Base-by-base conservation (phyloP, 257 asterid genomes). In the Oldenlandia corymbosa region DNA sequence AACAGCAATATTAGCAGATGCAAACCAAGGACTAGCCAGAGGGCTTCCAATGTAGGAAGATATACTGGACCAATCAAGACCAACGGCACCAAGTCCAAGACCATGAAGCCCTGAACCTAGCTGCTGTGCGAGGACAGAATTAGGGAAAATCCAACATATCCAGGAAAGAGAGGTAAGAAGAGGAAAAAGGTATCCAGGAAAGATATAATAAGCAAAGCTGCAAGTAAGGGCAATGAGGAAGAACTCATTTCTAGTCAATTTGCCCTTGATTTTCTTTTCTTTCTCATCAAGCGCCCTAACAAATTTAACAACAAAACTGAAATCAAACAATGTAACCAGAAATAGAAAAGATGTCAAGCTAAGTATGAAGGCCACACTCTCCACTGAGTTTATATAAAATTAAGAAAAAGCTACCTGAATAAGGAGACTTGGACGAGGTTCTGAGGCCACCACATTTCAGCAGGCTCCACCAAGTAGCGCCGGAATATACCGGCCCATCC, bases 381-480 rank as follows among this genome's bases (percentile, higher is more conserved):
- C 39, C 39, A 16, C 18, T 7, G n/a, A n/a, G n/a, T n/a, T n/a
- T n/a, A n/a, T n/a, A n/a, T 51, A 51, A 21, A 9, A 34, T 34
- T 43, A 43, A 43, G 48, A 14, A 5, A n/a, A 43, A 43, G n/a
- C n/a, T 34, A 87, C 98, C 98, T 88, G 83, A 91, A 91, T 9
- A 91, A 78, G 37, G 98, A 91, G 8, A 91, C 96, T 73, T 91
- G 98, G 47, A 91, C 96, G 5, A 91, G 95, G 70, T 91, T 91
- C 45, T 86, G 90, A 16, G 98, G 96, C 98, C 98, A 91, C 98
- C 98, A 91, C 98, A 91, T 88, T n/a, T 85, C 81, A 3, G 92
- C 96, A 30, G 96, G 98, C 76, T 91, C 96, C 32, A 91, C 98
- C 82, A 91, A 63, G 73, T 77, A 86, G 71, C 84, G 76, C 55